These are phyloP conservation scores for Skeletonema tropicum DNA, from an alignment of 108 stramenopile species.

Conservation along the genomic window DNA sequence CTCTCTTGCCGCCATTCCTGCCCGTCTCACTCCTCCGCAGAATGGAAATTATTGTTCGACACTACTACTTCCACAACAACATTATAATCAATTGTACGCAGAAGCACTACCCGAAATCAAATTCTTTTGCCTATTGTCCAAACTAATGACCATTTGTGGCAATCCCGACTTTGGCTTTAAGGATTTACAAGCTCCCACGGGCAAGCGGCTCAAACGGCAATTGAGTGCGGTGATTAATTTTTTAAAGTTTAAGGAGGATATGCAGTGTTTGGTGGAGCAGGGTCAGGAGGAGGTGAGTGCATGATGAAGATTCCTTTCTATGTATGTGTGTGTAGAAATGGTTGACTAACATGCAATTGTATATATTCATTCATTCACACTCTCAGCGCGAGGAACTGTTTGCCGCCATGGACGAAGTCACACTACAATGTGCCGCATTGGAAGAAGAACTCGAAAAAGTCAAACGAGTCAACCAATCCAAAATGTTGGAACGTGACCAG, in stretches of 20 bases:
- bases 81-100: slow-evolving; percentile 64
- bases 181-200: slow-evolving; percentile 76
- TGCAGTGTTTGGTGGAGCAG: slow-evolving; percentile 70
- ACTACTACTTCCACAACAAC: too few relatives aligned
- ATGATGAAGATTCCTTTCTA: too few relatives aligned
- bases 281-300: slow-evolving; percentile 41
- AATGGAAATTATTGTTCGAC: too few relatives aligned
- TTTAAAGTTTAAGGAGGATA: slow-evolving; percentile 92
- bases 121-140: slow-evolving; percentile 75
- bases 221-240: slow-evolving; percentile 95
- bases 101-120: slow-evolving; percentile 84
- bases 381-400: slow-evolving; percentile 62
- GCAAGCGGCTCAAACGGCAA: slow-evolving; percentile 83
- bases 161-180: slow-evolving; percentile 88
- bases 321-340: too few relatives aligned
- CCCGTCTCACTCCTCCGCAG: too few relatives aligned
- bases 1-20: too few relatives aligned
- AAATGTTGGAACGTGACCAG: slow-evolving; percentile 59
- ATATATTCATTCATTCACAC: neutral
- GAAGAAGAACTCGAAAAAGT: slow-evolving; percentile 53
- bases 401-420: slow-evolving; percentile 65
- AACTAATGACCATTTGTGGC: slow-evolving; percentile 87
- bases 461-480: slow-evolving; percentile 36
- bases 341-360: neutral
- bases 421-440: slow-evolving; percentile 62